Conservation (phyloP, 208 protist species). For the Blastocrithidia nonstop region DNA sequence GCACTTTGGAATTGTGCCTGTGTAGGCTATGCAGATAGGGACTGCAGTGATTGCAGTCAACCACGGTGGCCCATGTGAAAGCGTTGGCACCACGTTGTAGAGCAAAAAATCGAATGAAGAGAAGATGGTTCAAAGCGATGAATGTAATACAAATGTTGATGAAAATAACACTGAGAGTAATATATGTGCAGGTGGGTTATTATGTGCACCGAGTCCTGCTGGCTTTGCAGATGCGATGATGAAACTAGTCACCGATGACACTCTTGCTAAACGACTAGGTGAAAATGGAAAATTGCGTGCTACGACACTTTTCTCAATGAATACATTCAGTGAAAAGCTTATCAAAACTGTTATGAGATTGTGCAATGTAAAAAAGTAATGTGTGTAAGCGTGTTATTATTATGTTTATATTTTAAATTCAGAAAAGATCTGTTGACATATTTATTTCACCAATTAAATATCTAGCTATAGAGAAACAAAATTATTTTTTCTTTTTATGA, state of each 20-base stretch:
- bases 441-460: neutral
- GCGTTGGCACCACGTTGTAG: slow-evolving; percentile 10
- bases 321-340: slow-evolving; percentile 37
- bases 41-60: slow-evolving; percentile 85
- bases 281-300: slow-evolving; percentile 23
- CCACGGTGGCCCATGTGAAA: slow-evolving; percentile 88
- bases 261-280: slow-evolving; percentile 14
- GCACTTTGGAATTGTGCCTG: slow-evolving; percentile 92
- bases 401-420: neutral
- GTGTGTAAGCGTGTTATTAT: no score
- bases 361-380: no score
- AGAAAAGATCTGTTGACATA: neutral
- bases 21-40: slow-evolving; percentile 67
- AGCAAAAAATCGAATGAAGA: no score
- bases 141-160: no score
- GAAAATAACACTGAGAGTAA: no score
- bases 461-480: neutral
- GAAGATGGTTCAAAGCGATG: no score
- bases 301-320: slow-evolving; percentile 20
- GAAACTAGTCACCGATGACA: slow-evolving; percentile 13
- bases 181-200: slow-evolving; percentile 29
- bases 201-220: slow-evolving; percentile 33
- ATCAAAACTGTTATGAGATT: slow-evolving; percentile 10
- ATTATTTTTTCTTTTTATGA: neutral
- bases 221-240: slow-evolving; percentile 47